Percentiles rank a stretch among this genome's conserved stretches.
Evolutionary conservation across 208 protist genomes (phyloP).

Genomic region (Leishmania braziliensis): DNA sequence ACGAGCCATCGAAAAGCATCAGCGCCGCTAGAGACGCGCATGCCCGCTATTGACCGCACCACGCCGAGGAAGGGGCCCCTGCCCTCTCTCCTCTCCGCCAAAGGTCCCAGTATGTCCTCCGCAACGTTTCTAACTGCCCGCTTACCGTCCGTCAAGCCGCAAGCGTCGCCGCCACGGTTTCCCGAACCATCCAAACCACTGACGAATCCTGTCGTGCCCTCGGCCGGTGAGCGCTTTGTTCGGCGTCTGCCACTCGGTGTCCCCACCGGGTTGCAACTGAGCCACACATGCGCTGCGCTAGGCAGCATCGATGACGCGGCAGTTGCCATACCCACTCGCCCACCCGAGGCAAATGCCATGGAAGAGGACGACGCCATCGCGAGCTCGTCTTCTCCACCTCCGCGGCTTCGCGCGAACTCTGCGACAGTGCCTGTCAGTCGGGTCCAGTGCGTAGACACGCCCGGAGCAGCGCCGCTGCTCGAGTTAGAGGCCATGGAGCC

Average conservation of each 20-base stretch:
- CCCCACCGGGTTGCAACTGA: neutral
- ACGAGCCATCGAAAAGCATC: neutral
- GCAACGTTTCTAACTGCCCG: neutral
- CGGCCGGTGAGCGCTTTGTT: neutral
- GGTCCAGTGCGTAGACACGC: neutral
- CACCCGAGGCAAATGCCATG: neutral
- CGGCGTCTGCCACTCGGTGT: neutral
- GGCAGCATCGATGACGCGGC: neutral
- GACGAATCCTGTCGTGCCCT: neutral
- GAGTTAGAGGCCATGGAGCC: neutral
- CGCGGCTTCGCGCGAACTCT: neutral
- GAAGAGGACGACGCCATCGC: neutral
- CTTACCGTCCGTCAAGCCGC: neutral
- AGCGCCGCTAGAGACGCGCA: neutral
- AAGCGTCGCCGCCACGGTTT: neutral
- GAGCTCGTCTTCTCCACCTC: neutral
- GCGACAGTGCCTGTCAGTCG: neutral
- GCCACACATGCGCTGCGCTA: constrained; percentile 1
- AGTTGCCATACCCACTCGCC: neutral
- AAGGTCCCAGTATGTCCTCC: neutral
- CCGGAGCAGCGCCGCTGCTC: neutral
- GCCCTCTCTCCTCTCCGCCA: too few relatives aligned
- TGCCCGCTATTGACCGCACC: neutral
- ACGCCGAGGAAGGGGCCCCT: neutral
- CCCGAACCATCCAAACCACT: neutral